phyloP scores from a whole-genome alignment of 2,329 filamentous ascomycete species.

The Fusarium virguliforme region DNA sequence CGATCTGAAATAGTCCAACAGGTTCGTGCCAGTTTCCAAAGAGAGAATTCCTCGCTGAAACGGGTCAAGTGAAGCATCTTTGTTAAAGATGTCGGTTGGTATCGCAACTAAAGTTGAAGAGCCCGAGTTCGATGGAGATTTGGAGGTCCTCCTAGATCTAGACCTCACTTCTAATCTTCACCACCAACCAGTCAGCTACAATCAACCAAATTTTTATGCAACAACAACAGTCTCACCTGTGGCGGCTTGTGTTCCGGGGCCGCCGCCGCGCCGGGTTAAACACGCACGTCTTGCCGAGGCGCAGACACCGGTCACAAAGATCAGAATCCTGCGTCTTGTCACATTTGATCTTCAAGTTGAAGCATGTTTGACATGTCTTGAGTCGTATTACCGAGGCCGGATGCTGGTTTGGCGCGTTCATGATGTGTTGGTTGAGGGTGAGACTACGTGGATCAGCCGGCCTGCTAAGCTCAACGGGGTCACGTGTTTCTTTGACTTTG shows the following conservation, averaged over 20 bases:
- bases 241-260: slow-evolving; percentile 25
- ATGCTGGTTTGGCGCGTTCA: slow-evolving; percentile 20
- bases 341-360: slow-evolving; percentile 54
- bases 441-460: background rate
- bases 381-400: slow-evolving; percentile 13
- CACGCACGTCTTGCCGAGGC: slow-evolving; percentile 53
- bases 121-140: slow-evolving; percentile 25
- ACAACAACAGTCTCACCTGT: slow-evolving; percentile 19
- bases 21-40: slow-evolving; percentile 22
- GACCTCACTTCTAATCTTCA: background rate
- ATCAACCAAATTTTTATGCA: no score
- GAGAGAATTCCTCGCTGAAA: slow-evolving; percentile 45
- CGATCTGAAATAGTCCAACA: slow-evolving; percentile 39
- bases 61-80: slow-evolving; percentile 38
- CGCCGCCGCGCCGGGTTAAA: slow-evolving; percentile 52
- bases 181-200: accelerated
- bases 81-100: slow-evolving; percentile 5
- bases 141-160: slow-evolving; percentile 10
- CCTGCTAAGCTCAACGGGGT: background rate
- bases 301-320: slow-evolving; percentile 53
- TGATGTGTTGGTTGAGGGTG: slow-evolving; percentile 1
- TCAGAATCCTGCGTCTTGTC: slow-evolving; percentile 52
- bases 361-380: slow-evolving; percentile 56
- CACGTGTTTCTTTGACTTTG: background rate
- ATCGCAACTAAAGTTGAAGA: background rate